Conservation (phyloP, 345 rosid genomes). For the Linum usitatissimum region DNA sequence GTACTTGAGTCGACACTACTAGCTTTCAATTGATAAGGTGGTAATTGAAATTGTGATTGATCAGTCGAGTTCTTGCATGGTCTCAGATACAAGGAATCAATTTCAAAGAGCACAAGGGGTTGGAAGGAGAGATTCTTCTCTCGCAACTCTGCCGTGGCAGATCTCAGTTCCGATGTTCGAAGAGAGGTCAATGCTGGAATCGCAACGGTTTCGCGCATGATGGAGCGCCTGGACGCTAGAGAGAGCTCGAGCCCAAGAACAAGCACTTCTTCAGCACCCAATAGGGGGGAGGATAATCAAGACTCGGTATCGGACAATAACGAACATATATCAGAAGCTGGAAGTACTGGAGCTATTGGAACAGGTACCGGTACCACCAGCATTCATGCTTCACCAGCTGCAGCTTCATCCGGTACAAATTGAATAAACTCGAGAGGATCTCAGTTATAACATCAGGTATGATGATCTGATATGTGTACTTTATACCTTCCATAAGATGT, state of each 20-base stretch:
- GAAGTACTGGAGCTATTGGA: not conserved
- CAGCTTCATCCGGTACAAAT: not conserved
- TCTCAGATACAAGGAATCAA: conserved; percentile 78
- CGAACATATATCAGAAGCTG: not conserved
- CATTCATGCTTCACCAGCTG: not conserved
- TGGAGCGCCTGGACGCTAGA: conserved; percentile 53
- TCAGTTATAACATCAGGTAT: not conserved
- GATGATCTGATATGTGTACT: not conserved
- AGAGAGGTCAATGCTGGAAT: conserved; percentile 84
- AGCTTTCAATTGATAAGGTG: not conserved
- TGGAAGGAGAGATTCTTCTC: conserved; percentile 91
- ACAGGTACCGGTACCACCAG: not conserved
- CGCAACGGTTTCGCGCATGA: conserved; percentile 75
- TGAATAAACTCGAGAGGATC: not conserved
- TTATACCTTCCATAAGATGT: too few relatives aligned
- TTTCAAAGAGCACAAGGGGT: conserved; percentile 83
- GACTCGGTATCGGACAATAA: not conserved
- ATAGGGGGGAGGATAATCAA: not conserved
- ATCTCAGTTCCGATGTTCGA: conserved; percentile 68
- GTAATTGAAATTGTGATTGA: not conserved
- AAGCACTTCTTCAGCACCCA: conserved; percentile 27
- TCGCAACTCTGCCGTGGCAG: conserved; percentile 58
- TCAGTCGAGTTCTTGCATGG: not conserved
- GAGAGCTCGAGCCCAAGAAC: conserved; percentile 1
- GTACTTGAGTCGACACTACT: conserved; percentile 19